Conservation (phyloP, 495 filamentous ascomycete genomes). For the Chaetomium cochliodes region DNA sequence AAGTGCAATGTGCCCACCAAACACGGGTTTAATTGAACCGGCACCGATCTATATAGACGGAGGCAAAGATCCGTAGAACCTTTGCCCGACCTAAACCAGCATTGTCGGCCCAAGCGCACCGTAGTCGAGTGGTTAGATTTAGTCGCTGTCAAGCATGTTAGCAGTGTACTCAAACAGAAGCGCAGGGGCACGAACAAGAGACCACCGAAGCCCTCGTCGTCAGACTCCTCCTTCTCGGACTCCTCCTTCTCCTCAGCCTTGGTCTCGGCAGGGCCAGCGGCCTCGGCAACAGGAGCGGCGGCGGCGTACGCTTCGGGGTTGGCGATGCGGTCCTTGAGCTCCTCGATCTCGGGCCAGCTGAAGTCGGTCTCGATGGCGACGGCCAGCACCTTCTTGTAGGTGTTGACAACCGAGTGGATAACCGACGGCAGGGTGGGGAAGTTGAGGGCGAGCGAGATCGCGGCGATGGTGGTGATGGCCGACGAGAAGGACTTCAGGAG, state of each 20-base stretch:
- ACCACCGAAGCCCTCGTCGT: constrained; percentile 61
- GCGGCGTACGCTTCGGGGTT: constrained; percentile 94
- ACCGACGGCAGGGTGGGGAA: constrained; percentile 96
- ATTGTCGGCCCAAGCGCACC: constrained; percentile 41
- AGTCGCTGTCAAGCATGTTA: constrained; percentile 43
- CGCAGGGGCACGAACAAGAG: constrained; percentile 57
- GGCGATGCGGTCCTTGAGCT: constrained; percentile 98
- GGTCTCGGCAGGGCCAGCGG: constrained; percentile 54
- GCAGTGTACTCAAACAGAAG: constrained; percentile 1
- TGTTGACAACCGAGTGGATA: constrained; percentile 91
- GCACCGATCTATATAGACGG: constrained; percentile 47
- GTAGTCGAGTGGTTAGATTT: constrained; percentile 36
- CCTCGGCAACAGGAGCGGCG: constrained; percentile 64
- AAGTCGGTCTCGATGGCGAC: constrained; percentile 88
- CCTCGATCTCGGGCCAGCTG: constrained; percentile 92
- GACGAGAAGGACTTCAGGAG: constrained; percentile 78
- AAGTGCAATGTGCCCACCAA: constrained; percentile 25
- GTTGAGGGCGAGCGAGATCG: constrained; percentile 84
- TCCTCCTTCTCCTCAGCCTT: constrained; percentile 60
- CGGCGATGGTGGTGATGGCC: constrained; percentile 83
- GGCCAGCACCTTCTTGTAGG: constrained; percentile 94
- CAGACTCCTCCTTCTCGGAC: constrained; percentile 62
- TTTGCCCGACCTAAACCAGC: constrained; percentile 40
- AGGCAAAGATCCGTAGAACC: constrained; percentile 36
- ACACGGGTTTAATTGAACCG: constrained; percentile 46